A percentile compares a stretch with the other conserved stretches of the same genome.
These are phyloP conservation scores for Pisolithus orientalis DNA, from an alignment of 768 basidiomycete species.

Conservation along the genomic window DNA sequence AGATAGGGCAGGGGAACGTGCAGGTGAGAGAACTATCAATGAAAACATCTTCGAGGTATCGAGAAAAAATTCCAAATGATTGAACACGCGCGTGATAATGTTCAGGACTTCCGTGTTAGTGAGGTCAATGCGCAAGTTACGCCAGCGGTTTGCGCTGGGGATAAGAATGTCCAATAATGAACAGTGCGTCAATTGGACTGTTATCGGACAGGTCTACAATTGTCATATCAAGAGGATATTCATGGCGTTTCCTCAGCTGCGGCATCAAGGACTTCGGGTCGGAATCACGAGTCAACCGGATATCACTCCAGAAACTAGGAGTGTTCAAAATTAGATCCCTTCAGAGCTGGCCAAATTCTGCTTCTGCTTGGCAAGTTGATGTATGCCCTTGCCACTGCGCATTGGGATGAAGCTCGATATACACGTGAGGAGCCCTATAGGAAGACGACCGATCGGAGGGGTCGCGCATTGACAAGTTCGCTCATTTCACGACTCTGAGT, in stretches of 20 bases:
- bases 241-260: not conserved
- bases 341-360: not conserved
- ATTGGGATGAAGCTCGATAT: no score
- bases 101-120: no score
- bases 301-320: not conserved
- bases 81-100: no score
- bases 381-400: no score
- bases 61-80: no score
- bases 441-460: no score
- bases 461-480: no score
- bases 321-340: not conserved
- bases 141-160: not conserved
- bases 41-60: not conserved
- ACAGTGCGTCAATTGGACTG: not conserved
- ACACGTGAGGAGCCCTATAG: no score
- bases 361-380: no score
- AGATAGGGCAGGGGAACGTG: no score
- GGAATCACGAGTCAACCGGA: not conserved
- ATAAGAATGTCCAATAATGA: not conserved
- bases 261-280: not conserved
- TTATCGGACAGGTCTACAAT: not conserved
- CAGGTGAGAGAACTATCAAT: no score
- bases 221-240: not conserved
- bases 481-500: no score
- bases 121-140: constrained; percentile 40